These are phyloP conservation scores for Aureobasidium namibiae DNA, from an alignment of 2,329 filamentous ascomycete genomes.

Conservation along the genomic window DNA sequence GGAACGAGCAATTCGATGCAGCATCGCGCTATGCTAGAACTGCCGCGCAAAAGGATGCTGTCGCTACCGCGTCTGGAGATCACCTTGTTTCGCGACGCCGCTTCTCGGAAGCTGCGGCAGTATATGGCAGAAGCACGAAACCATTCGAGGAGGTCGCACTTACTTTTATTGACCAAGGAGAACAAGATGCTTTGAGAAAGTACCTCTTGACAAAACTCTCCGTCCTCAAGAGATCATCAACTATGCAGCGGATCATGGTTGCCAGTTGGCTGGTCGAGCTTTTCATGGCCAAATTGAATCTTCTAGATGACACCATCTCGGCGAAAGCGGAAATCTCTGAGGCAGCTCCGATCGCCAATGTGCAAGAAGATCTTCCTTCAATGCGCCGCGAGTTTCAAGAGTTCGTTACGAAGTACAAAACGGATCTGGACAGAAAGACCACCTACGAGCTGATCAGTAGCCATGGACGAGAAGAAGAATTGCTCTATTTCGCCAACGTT, in stretches of 20 bases:
- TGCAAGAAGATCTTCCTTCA: constrained; percentile 59
- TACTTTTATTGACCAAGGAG: constrained; percentile 78
- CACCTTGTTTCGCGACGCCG: constrained; percentile 73
- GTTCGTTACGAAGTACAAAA: constrained; percentile 77
- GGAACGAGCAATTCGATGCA: constrained; percentile 77
- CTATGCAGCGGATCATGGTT: constrained; percentile 94
- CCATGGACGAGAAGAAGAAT: constrained; percentile 86
- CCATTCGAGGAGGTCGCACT: constrained; percentile 93
- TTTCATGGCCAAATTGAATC: constrained; percentile 95
- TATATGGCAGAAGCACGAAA: constrained; percentile 94
- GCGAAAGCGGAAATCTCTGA: constrained; percentile 73
- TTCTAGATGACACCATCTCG: constrained; percentile 86
- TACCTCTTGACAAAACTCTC: constrained; percentile 81
- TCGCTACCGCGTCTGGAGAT: constrained; percentile 87
- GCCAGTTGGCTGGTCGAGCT: constrained; percentile 92
- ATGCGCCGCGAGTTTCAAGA: constrained; percentile 77
- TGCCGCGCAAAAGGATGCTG: constrained; percentile 73
- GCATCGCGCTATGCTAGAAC: constrained; percentile 80
- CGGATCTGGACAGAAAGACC: constrained; percentile 81
- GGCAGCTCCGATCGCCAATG: constrained; percentile 54
- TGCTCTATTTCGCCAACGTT: constrained; percentile 82
- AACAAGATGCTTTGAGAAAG: constrained; percentile 82
- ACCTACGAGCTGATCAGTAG: constrained; percentile 94
- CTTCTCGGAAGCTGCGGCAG: constrained; percentile 74
- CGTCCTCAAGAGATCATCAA: constrained; percentile 69